Evolutionary conservation across 352 stramenopile species (phyloP).

Genomic region (Pythium plurisporium): DNA sequence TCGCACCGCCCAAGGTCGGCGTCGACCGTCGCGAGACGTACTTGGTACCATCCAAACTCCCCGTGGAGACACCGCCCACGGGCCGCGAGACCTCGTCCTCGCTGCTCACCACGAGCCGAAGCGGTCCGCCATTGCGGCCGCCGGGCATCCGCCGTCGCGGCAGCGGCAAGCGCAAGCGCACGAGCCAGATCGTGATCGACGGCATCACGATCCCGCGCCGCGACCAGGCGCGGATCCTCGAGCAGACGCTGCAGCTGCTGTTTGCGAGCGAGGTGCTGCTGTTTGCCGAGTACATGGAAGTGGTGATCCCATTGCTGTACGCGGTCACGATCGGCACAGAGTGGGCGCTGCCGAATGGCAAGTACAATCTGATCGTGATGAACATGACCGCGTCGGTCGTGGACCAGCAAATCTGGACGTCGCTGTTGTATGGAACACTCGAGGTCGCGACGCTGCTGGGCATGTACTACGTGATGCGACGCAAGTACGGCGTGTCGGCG

Average conservation of each 20-base stretch:
- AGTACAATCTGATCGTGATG: conserved; percentile 13
- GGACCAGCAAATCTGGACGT: neutral
- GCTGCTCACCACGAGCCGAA: too few species aligned
- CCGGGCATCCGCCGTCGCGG: neutral
- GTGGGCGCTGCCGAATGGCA: conserved; percentile 10
- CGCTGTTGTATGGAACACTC: conserved; percentile 27
- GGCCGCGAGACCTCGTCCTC: too few species aligned
- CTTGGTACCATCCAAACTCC: too few species aligned
- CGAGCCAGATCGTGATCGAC: conserved; percentile 18
- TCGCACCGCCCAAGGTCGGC: too few species aligned
- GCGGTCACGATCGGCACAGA: neutral
- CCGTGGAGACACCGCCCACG: too few species aligned
- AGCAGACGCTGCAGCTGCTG: conserved; percentile 30
- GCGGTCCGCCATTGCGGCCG: too few species aligned
- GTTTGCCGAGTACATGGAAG: conserved; percentile 30
- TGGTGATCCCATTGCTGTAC: conserved; percentile 21
- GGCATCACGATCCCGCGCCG: conserved; percentile 13
- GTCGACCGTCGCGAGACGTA: too few species aligned
- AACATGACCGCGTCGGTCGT: neutral
- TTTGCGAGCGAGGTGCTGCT: conserved; percentile 23
- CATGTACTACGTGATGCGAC: conserved; percentile 22
- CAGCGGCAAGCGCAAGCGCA: neutral
- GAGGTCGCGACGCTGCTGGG: conserved; percentile 30
- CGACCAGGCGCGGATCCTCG: conserved; percentile 18
- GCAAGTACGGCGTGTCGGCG: conserved; percentile 23